Conservation (phyloP, 768 basidiomycete species). For the Ephemerocybe angulata region DNA sequence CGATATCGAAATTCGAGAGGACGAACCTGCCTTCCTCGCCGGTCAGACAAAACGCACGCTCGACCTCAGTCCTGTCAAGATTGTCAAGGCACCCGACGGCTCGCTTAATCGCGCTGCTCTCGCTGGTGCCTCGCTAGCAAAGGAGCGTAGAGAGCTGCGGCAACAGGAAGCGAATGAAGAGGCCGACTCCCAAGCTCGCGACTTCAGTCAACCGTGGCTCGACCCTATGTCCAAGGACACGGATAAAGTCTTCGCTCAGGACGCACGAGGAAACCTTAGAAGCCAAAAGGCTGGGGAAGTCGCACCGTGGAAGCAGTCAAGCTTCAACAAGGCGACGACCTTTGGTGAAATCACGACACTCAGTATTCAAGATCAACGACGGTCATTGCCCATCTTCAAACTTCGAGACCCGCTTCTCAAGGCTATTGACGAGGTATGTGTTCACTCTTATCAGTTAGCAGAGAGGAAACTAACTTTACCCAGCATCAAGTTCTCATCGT, state of each 20-base stretch:
- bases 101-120: constrained; percentile 94
- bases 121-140: constrained; percentile 88
- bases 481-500: constrained; percentile 97
- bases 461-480: constrained; percentile 14
- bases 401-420: constrained; percentile 85
- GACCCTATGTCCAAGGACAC: constrained; percentile 93
- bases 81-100: constrained; percentile 98
- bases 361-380: constrained; percentile 92
- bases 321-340: constrained; percentile 93
- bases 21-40: constrained; percentile 92
- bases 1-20: constrained; percentile 95
- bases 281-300: constrained; percentile 81
- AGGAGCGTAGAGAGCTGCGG: constrained; percentile 90
- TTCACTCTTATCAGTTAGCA: constrained; percentile 3
- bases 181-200: constrained; percentile 90
- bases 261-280: constrained; percentile 75
- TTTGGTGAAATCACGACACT: constrained; percentile 90
- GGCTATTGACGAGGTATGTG: constrained; percentile 81
- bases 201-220: constrained; percentile 95
- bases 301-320: constrained; percentile 87
- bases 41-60: constrained; percentile 96
- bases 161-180: constrained; percentile 93
- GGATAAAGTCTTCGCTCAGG: constrained; percentile 91
- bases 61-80: constrained; percentile 94
- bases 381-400: constrained; percentile 91